Base-by-base conservation (phyloP, 495 filamentous ascomycete genomes). In the Pseudomonodictys pantanalensis region DNA sequence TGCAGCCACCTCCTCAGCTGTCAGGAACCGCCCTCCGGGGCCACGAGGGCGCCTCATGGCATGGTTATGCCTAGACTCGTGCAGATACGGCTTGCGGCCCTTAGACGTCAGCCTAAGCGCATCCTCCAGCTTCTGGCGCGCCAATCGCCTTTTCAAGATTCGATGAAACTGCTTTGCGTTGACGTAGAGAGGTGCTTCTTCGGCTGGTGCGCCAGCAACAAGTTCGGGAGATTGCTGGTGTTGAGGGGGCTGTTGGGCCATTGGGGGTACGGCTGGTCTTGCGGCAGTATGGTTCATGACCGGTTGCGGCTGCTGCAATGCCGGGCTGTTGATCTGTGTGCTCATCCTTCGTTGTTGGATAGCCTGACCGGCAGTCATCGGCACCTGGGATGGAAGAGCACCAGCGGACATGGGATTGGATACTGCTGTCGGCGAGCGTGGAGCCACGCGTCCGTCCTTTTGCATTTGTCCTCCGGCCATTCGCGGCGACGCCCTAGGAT, bases 161-260 rank as follows among this genome's bases (percentile, higher is more conserved):
- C 93, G 87, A 71, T 98, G 93, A 66, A 98, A 98, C 69, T 98
- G 93, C 73, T 98, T 98, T 2, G 93, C 93, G 68, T 98, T 98
- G 68, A 98, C 93, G 64, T 97, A 98, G 7, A 98, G 78, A 0
- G 93, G 93, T 5, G 93, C 91, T 71, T 98, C 93, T 73, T 97
- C 93, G 12, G 87, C 87, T 26, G 75, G 76, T 12, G 65, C 71
- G 2, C 87, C 84, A 2, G 87, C 78, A 1, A 87, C 82, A 70
- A 93, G 81, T 65, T 96, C 93, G 1, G 91, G 90, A 1, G 91
- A 95, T 50, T 88, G 82, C 44, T 89, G 90, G 54, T 84, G 88
- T 58, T 82, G 83, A 7, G 77, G 68, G 17, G 77, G 69, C 51
- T 76, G 79, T 33, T 79, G 77, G 24, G 78, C 41, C 59, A 69